Evolutionary conservation across 768 basidiomycete species (phyloP), one percentile per base, ranked within the genome.

Genomic region (Auricularia cornea): DNA sequence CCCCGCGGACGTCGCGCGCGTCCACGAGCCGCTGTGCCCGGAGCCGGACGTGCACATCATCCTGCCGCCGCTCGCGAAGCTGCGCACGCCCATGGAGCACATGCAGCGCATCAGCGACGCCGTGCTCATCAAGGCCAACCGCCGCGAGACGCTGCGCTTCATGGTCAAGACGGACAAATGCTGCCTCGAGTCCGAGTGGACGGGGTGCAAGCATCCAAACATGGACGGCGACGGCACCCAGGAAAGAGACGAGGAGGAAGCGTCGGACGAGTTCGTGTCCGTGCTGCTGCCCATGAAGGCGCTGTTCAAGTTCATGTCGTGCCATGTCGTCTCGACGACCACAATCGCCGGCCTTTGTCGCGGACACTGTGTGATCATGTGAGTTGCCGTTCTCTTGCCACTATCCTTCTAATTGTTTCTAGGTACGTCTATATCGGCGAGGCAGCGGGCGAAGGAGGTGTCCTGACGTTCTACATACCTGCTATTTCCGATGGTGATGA

Each of bases 391-490:
- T n/a, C 51, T n/a, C 28, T 52, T 11, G 20, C 12, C 20, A 28
- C 51, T 11, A n/a, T n/a, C n/a, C 20, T 28, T 10, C 51, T 52
- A 28, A 52, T 12, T 8, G 12, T 6, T 12, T 8, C 11, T 20
- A 52, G 51, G 51, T 94, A 94, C 66, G 91, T 94, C 61, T 94
- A 94, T 70, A 88, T 94, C 52, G 92, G 92, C 11, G 87, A 91
- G 33, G 80, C 87, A 12, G 83, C 83, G 3, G 86, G 90, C 62
- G 84, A 88, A 0, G 90, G 92, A 54, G 92, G 91, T 2, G 89
- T 94, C 48, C 77, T 94, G 66, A 94, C 92, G 2, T 94, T 90
- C 71, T 94, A 93, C 70, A 86, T 94, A 60, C 92, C 92, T 51
- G 89, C 87, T 1, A 83, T 90, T 41, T 80, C 88, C 54, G 84